Evolutionary conservation across 2,329 filamentous ascomycete genomes (phyloP).

Genomic region (Bipolaris cookei): DNA sequence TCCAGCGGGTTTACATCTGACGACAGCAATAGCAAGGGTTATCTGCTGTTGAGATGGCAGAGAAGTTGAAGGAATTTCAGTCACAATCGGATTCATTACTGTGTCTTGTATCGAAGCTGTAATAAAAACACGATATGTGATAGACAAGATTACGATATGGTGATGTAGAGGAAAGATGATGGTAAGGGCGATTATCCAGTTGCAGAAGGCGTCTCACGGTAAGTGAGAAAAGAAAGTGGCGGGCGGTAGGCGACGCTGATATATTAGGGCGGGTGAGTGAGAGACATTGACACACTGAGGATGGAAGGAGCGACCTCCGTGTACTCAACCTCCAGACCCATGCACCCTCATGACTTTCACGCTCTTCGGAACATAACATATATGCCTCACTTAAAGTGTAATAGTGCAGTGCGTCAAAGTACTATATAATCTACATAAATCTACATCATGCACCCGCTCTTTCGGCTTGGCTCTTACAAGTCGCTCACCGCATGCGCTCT

Average conservation of each 20-base stretch:
- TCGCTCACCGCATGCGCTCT: constrained; percentile 52
- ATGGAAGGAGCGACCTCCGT: constrained; percentile 8
- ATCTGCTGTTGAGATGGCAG: constrained; percentile 36
- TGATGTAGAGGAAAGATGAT: background rate
- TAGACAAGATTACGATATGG: background rate
- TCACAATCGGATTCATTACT: constrained; percentile 13
- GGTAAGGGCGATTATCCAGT: background rate
- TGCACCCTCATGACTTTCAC: background rate
- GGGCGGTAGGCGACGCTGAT: too few species aligned
- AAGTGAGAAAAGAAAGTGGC: too few species aligned
- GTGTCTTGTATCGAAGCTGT: background rate
- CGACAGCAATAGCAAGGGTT: constrained; percentile 46
- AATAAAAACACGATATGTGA: background rate
- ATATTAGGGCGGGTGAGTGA: background rate
- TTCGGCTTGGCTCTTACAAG: constrained; percentile 5
- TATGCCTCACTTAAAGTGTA: background rate
- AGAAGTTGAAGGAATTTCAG: background rate
- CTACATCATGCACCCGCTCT: constrained; percentile 15
- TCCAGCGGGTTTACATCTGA: constrained; percentile 48
- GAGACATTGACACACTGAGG: background rate
- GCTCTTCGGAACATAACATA: background rate
- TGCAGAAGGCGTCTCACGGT: background rate
- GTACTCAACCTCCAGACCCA: background rate
- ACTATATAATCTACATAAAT: constrained; percentile 14
- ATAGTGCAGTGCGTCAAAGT: background rate